phyloP scores from a whole-genome alignment of 495 filamentous ascomycete species.

The Podospora pseudocomata region DNA sequence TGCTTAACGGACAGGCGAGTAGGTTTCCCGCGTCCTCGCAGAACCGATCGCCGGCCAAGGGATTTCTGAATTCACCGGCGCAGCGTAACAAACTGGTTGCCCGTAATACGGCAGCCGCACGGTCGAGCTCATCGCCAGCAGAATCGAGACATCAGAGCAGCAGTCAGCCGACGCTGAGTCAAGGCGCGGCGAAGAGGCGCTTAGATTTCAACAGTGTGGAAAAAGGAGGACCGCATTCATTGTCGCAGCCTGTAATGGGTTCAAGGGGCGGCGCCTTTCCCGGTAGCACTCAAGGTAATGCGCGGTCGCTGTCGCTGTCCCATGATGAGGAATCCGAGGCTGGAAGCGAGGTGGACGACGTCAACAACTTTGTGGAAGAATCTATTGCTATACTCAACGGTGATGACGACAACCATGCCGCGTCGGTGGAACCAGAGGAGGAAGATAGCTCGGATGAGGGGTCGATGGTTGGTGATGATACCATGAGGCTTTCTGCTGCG shows the following conservation, averaged over 20 bases:
- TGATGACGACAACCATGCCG: conserved; percentile 22
- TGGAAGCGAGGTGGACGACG: conserved; percentile 24
- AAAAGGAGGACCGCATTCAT: conserved; percentile 20
- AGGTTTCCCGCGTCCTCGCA: conserved; percentile 47
- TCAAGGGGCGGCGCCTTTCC: not conserved
- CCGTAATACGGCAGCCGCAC: conserved; percentile 43
- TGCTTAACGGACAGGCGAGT: conserved; percentile 33
- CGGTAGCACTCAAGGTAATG: not conserved
- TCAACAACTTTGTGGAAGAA: conserved; percentile 30
- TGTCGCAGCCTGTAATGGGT: conserved; percentile 22
- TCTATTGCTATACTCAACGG: conserved; percentile 38
- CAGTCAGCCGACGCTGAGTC: conserved; percentile 20
- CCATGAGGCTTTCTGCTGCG: conserved; percentile 8
- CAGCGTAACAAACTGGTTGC: conserved; percentile 45
- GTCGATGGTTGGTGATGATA: conserved; percentile 15
- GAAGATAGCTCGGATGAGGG: conserved; percentile 28
- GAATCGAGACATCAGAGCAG: conserved; percentile 12
- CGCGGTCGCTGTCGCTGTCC: conserved; percentile 13
- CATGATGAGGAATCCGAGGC: conserved; percentile 30
- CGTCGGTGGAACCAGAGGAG: conserved; percentile 21
- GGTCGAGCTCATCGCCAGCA: conserved; percentile 17
- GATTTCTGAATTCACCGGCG: conserved; percentile 53
- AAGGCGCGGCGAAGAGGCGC: conserved; percentile 27
- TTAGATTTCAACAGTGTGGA: conserved; percentile 40
- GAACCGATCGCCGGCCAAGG: conserved; percentile 53